These are phyloP conservation scores for Leonotis leonurus DNA, from an alignment of 257 asterid genomes.

Conservation along the genomic window DNA sequence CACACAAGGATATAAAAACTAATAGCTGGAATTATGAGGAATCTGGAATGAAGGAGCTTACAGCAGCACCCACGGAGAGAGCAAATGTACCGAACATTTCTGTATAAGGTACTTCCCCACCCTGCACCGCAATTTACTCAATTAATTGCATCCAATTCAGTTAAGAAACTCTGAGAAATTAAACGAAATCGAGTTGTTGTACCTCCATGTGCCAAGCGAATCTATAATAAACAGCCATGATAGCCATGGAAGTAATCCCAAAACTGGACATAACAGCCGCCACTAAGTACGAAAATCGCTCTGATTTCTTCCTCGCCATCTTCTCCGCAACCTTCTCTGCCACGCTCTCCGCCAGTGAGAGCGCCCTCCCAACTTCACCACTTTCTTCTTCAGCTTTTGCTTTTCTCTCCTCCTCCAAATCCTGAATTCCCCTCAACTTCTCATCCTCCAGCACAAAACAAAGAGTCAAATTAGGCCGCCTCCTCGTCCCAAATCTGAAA, in stretches of 20 bases:
- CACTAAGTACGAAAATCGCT: conserved; percentile 68
- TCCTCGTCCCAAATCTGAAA: conserved; percentile 21
- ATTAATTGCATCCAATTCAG: neutral
- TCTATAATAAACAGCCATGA: conserved; percentile 72
- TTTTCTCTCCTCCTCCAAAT: neutral
- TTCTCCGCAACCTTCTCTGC: conserved; percentile 59
- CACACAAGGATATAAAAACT: neutral
- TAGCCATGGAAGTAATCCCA: conserved; percentile 80
- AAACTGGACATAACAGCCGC: conserved; percentile 98
- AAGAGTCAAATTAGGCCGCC: conserved; percentile 30
- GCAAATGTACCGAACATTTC: conserved; percentile 98
- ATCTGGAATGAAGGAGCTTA: conserved; percentile 38
- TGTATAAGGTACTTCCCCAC: conserved; percentile 72
- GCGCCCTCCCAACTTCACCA: conserved; percentile 25
- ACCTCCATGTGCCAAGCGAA: conserved; percentile 99
- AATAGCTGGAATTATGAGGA: neutral
- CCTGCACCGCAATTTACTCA: conserved; percentile 50
- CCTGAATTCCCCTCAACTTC: conserved; percentile 16
- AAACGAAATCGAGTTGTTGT: too few relatives aligned
- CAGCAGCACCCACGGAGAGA: conserved; percentile 95
- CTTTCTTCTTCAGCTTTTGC: conserved; percentile 18
- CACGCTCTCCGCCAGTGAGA: conserved; percentile 28
- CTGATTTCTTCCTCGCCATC: conserved; percentile 70
- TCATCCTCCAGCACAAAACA: conserved; percentile 56
- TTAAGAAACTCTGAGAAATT: too few relatives aligned